These are phyloP conservation scores for Cystobasidiaceae sp. DNA, from an alignment of 1,284 basidiomycete genomes.

Conservation along the genomic window DNA sequence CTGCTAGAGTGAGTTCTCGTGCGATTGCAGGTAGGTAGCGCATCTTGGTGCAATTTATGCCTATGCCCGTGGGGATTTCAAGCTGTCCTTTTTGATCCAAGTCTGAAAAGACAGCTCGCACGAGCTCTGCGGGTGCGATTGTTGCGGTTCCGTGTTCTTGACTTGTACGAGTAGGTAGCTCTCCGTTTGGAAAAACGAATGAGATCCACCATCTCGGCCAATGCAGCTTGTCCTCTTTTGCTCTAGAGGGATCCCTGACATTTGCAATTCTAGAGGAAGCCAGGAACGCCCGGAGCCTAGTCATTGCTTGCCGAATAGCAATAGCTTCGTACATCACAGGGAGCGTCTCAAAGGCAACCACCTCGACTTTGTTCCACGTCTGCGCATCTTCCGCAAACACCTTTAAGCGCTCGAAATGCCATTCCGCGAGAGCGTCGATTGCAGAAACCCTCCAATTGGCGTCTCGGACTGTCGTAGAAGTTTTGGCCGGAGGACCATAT, in stretches of 20 bases:
- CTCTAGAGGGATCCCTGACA: conserved; percentile 37
- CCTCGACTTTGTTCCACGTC: conserved; percentile 59
- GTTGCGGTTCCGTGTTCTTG: conserved; percentile 40
- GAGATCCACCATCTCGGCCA: conserved; percentile 64
- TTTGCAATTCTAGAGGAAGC: conserved; percentile 39
- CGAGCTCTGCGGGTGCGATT: not conserved
- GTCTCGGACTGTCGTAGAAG: not conserved
- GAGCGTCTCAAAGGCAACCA: conserved; percentile 72
- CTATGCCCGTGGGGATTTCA: conserved; percentile 54
- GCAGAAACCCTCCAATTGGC: not conserved
- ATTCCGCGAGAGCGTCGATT: not conserved
- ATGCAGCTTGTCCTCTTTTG: conserved; percentile 14
- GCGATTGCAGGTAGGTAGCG: conserved; percentile 10
- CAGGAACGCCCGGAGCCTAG: conserved; percentile 46
- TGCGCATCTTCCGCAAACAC: conserved; percentile 54
- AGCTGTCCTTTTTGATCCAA: conserved; percentile 44
- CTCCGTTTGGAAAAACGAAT: conserved; percentile 60
- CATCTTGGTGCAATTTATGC: conserved; percentile 63
- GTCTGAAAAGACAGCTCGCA: not conserved
- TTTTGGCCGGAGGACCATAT: not conserved
- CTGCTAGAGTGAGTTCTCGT: not conserved
- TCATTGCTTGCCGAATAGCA: conserved; percentile 63
- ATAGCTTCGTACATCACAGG: conserved; percentile 62
- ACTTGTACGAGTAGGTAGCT: conserved; percentile 51
- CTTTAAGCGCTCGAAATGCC: conserved; percentile 52